These are phyloP conservation scores for Chaetomidium leptoderma DNA, from an alignment of 495 filamentous ascomycete species.

Conservation along the genomic window DNA sequence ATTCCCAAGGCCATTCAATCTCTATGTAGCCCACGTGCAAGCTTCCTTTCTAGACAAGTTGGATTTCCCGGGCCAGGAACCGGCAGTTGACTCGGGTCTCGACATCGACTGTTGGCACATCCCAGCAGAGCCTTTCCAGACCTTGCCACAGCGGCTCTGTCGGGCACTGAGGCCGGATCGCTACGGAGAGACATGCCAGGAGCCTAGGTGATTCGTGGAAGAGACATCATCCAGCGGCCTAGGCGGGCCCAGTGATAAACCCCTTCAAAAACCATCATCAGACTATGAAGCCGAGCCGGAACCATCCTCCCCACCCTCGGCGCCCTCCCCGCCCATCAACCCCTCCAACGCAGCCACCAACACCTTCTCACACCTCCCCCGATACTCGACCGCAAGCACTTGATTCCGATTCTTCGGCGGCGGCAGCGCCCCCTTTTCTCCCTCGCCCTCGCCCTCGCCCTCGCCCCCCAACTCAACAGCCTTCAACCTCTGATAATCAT, in stretches of 20 bases:
- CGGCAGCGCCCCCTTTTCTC: conserved; percentile 9
- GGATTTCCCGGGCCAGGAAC: not conserved
- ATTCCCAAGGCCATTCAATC: not conserved
- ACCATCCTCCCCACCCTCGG: not conserved
- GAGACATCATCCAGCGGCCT: too few species aligned
- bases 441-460: conserved; percentile 29
- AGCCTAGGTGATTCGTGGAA: too few species aligned
- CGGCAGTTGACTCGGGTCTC: not conserved
- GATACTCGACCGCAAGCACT: conserved; percentile 38
- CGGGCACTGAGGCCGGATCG: too few species aligned
- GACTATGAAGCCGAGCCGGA: too few species aligned
- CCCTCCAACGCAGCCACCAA: conserved; percentile 22
- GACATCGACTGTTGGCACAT: not conserved
- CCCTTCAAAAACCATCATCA: not conserved
- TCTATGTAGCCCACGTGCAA: not conserved
- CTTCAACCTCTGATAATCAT: conserved; percentile 30
- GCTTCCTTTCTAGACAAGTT: not conserved
- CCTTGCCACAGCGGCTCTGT: not conserved
- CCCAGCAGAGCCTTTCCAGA: not conserved
- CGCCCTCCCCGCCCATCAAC: not conserved
- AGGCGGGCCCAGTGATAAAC: too few species aligned
- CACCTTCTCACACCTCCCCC: conserved; percentile 40
- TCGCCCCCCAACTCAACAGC: conserved; percentile 28
- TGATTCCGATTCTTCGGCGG: conserved; percentile 38
- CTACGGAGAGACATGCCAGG: too few species aligned